Percentiles rank a stretch among this genome's conserved stretches.
These are phyloP conservation scores for Syzygium aqueum DNA, from an alignment of 345 rosid genomes.

Conservation along the genomic window DNA sequence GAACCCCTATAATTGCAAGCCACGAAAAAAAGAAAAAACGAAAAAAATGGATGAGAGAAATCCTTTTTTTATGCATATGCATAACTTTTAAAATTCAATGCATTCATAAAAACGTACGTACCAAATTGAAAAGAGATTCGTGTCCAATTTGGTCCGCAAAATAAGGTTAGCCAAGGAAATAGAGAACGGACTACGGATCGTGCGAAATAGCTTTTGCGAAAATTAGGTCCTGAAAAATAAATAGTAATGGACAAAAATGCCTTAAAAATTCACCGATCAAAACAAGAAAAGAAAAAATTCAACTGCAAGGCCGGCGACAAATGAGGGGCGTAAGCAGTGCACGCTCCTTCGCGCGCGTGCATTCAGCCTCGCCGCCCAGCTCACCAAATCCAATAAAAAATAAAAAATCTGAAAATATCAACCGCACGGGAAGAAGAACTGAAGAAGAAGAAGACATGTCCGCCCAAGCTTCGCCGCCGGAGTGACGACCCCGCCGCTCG, in stretches of 20 bases:
- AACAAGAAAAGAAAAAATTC: no score
- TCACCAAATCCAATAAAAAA: background rate
- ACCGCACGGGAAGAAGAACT: background rate
- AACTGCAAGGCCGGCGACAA: no score
- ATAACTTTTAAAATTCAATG: background rate
- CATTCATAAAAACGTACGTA: accelerated
- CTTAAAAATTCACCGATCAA: no score
- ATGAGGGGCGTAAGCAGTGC: background rate
- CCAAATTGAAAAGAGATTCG: no score
- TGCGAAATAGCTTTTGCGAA: background rate
- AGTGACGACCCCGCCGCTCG: background rate
- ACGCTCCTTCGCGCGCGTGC: background rate
- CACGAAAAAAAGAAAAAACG: accelerated
- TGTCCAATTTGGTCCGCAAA: background rate
- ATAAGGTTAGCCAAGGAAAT: no score
- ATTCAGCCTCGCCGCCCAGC: background rate
- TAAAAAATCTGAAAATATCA: background rate
- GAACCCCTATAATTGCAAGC: background rate
- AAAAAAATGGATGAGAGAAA: background rate
- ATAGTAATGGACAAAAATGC: background rate
- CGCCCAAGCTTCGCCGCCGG: background rate
- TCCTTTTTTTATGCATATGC: accelerated
- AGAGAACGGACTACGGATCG: no score
- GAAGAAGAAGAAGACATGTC: background rate
- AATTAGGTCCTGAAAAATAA: background rate